Evolutionary conservation across 495 filamentous ascomycete genomes (phyloP), one percentile per base, ranked within the genome.

Genomic region (Podospora didyma): DNA sequence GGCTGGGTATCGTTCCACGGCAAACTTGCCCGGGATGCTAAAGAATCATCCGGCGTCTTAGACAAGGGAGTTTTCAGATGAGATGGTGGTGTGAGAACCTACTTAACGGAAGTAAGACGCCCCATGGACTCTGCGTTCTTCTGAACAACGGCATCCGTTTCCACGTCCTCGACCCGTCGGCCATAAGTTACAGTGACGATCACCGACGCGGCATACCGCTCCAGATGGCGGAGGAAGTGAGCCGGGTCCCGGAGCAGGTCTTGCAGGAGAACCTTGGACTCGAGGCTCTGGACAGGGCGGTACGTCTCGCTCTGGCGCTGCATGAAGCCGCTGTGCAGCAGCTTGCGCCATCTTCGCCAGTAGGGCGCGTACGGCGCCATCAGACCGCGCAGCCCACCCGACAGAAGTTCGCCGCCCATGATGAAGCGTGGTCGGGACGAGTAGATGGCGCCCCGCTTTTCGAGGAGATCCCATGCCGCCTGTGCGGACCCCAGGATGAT

Each of bases 401-500:
- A 82, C 9, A 79, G 61, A 35, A 75, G 72, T 57, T 84, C 81
- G 24, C 73, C 76, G 53, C 79, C 78, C 59, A 81, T 75, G 51
- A 79, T 73, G 64, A 76, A 75, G 17, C 72, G 69, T 14, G 75
- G 75, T 2, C 73, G 66, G 11, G 78, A 80, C 7, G 73, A 75
- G 58, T 80, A 82, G 31, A 79, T 79, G 22, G 67, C 66, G 3
- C 78, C 79, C 45, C 76, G 70, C 56, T 79, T 79, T 57, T 83
- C 80, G 20, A 83, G 65, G 4, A 76, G 58, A 20, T 77, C 75
- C 49, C 73, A 79, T n/a, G 83, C 83, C 16, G 84, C 75, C 14
- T 82, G 74, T 0, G 83, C 82, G 21, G 86, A 84, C 2, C 80
- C 84, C 28, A 88, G 74, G 47, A 87, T 74, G 51, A 88, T 79